Evolutionary conservation across 164 flowering plant genomes (phyloP).

Genomic region (Magnolia officinalis): DNA sequence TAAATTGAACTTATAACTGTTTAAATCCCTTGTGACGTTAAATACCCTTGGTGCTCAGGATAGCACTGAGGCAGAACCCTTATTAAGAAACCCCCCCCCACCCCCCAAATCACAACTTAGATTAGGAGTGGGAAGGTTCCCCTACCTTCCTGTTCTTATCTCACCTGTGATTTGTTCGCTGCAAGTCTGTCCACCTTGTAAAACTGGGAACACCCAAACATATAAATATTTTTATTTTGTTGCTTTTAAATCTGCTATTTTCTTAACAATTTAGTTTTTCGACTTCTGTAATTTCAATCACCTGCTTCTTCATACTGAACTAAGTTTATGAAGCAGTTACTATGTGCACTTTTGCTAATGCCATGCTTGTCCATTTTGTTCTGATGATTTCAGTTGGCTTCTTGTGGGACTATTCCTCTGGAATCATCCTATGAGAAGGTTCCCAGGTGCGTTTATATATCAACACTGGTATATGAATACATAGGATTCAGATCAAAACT

Average conservation of each 20-base stretch:
- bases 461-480: slow-evolving; percentile 54
- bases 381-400: slow-evolving; percentile 39
- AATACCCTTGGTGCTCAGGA: neutral
- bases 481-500: slow-evolving; percentile 30
- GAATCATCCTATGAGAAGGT: slow-evolving; percentile 70
- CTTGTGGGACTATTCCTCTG: slow-evolving; percentile 52
- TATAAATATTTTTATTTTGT: no score
- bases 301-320: slow-evolving; percentile 12
- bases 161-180: no score
- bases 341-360: neutral
- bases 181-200: no score
- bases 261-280: no score
- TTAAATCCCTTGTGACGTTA: neutral
- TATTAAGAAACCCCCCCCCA: no score
- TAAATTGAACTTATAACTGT: neutral
- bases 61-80: no score
- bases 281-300: no score
- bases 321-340: neutral
- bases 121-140: neutral
- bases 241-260: no score
- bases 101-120: no score
- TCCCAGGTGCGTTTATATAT: slow-evolving; percentile 50
- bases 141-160: neutral
- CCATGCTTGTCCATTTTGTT: neutral
- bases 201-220: no score